These are phyloP conservation scores for Lentinula lateritia DNA, from an alignment of 768 basidiomycete genomes.

Conservation along the genomic window DNA sequence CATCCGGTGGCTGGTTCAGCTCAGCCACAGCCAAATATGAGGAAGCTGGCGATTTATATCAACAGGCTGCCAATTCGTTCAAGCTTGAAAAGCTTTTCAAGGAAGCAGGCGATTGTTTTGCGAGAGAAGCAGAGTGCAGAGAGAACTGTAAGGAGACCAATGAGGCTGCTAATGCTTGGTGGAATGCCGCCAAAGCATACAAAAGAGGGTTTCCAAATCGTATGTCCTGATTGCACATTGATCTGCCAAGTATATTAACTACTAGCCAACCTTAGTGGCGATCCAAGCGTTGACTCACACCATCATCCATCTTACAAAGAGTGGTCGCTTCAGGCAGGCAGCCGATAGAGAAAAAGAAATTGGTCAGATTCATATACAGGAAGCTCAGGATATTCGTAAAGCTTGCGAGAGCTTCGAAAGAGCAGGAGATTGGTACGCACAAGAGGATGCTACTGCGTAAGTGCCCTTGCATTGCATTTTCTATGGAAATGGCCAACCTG, in stretches of 20 bases:
- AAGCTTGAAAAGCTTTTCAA: slow-evolving; percentile 90
- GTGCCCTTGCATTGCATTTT: slow-evolving; percentile 24
- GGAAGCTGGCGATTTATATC: slow-evolving; percentile 93
- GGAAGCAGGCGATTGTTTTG: slow-evolving; percentile 88
- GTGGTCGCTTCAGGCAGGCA: slow-evolving; percentile 93
- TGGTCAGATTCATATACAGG: slow-evolving; percentile 87
- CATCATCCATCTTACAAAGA: slow-evolving; percentile 73
- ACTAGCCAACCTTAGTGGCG: slow-evolving; percentile 55
- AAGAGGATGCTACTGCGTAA: slow-evolving; percentile 95
- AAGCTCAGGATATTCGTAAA: slow-evolving; percentile 69
- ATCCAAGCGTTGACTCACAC: slow-evolving; percentile 83
- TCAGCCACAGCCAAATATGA: slow-evolving; percentile 82
- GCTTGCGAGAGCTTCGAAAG: slow-evolving; percentile 89
- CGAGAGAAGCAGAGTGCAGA: slow-evolving; percentile 91
- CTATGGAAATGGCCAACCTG: neutral
- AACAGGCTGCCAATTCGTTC: slow-evolving; percentile 90
- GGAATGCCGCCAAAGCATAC: slow-evolving; percentile 96
- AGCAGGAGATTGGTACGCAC: slow-evolving; percentile 96
- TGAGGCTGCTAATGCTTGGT: slow-evolving; percentile 98
- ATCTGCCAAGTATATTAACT: slow-evolving; percentile 10
- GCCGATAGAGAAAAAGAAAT: slow-evolving; percentile 98
- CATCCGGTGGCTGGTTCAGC: slow-evolving; percentile 85
- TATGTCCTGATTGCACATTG: slow-evolving; percentile 30
- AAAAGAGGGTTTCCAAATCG: slow-evolving; percentile 84
- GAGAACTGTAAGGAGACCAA: slow-evolving; percentile 82